These are phyloP conservation scores for Talaromyces sp. DNA, from an alignment of 2,329 filamentous ascomycete genomes.

Conservation along the genomic window DNA sequence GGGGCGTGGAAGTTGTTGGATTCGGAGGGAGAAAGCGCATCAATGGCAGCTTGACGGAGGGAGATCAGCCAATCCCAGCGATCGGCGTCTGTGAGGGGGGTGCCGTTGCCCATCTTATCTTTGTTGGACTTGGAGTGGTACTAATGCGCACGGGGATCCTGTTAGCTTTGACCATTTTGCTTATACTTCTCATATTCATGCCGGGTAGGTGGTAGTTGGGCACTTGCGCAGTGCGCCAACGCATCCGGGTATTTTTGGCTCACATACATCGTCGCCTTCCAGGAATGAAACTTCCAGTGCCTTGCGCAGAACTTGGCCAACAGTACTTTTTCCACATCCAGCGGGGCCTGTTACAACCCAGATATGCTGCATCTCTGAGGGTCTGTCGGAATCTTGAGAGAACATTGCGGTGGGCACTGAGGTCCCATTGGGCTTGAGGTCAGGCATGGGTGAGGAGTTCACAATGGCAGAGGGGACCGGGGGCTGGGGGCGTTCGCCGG, in stretches of 20 bases:
- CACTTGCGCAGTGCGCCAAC: neutral
- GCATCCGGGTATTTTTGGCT: neutral
- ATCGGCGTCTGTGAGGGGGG: constrained; percentile 86
- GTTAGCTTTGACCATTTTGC: constrained; percentile 13
- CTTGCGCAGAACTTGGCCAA: constrained; percentile 67
- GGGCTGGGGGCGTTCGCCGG: constrained; percentile 39
- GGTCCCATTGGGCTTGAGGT: constrained; percentile 22
- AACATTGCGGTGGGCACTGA: constrained; percentile 18
- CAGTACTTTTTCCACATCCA: constrained; percentile 77
- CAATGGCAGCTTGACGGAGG: constrained; percentile 66
- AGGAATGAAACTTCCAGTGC: constrained; percentile 70
- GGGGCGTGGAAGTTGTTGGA: constrained; percentile 53
- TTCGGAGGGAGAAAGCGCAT: constrained; percentile 49
- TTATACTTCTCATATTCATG: neutral
- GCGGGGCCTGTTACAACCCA: constrained; percentile 80
- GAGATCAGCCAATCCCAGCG: constrained; percentile 95
- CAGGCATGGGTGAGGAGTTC: constrained; percentile 27
- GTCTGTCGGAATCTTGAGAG: constrained; percentile 6
- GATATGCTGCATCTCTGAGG: constrained; percentile 62
- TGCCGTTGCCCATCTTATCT: constrained; percentile 85
- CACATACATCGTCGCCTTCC: constrained; percentile 74
- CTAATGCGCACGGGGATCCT: constrained; percentile 28
- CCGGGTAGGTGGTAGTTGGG: neutral
- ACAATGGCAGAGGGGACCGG: constrained; percentile 25
- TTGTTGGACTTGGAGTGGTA: constrained; percentile 68